Evolutionary conservation across 108 stramenopile genomes (phyloP), one percentile per base, ranked within the genome.

Genomic region (Thalassiosira profunda): DNA sequence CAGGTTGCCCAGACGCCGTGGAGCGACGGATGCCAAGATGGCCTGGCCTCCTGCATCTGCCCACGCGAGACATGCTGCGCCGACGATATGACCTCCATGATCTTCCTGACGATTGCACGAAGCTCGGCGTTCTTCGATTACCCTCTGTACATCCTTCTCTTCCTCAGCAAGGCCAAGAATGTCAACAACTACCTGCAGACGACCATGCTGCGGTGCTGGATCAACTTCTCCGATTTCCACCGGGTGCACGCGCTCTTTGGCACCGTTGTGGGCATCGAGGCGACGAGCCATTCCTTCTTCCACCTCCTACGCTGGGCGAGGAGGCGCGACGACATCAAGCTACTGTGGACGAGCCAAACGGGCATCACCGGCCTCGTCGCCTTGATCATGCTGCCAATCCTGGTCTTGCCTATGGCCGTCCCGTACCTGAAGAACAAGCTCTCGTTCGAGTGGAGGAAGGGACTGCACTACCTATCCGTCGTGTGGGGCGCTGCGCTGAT

Each of bases 331-430:
- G 66, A 74, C 23, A 58, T 65, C 35, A 47, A 51, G 11, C 10
- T 70, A 7, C 29, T 73, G 41, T 63, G 43, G 54, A 65, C 64
- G 8, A 55, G 28, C 24, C 23, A 25, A 23, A 73, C 72, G 23
- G 72, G 72, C 21, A 65, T 65, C 54, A 56, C 72, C 12, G 72
- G 72, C 25, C 54, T 73, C 18, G 47, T 63, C 11, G 72, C 65
- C 12, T 26, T 74, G 14, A 21, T 58, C 3, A 30, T 42, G 11
- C 21, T 29, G 10, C 56, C 66, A 23, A 35, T 74, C 15, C 35
- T 74, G 40, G 58, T 67, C 14, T 18, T 63, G 7, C 66, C 66
- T 7, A 74, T 68, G 66, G 63, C 67, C 6, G n/a, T 58, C 24
- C 61, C 37, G 11, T 63, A 1, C 25, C 62, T 62, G 49, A 61